Evolutionary conservation across 2,329 filamentous ascomycete genomes (phyloP), one percentile per base, ranked within the genome.

Genomic region (Pleurostoma richardsiae): DNA sequence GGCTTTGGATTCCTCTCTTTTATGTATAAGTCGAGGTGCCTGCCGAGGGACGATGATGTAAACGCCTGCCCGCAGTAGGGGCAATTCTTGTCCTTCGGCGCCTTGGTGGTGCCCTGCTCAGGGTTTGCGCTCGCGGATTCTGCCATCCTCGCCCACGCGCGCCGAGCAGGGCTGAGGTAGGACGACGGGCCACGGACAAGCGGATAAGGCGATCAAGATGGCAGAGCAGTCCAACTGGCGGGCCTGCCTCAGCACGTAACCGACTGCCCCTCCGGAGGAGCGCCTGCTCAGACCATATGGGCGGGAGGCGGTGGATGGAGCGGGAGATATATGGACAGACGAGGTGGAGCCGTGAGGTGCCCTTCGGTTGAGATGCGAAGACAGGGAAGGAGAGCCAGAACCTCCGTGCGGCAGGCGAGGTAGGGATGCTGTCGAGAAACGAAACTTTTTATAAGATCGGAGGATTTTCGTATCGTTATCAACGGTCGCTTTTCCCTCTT

Each of bases 21-120:
- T 59, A 96, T 91, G 66, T 95, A 96, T 38, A 96, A 80, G 64
- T 97, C 92, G 55, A 96, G 83, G 68, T 97, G 92, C 41, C 92
- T 86, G 43, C 92, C 92, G 45, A 97, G 81, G 3, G 90, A 95
- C 11, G 90, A 96, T 2, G 91, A 96, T 11, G 92, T 96, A 63
- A 96, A 97, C 5, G 86, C 77, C 65, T 96, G 90, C 41, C 83
- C 77, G 66, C 92, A 97, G 70, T 89, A 97, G 33, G 85, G 88
- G 64, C 92, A 96, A 53, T 76, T 84, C 62, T 88, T 90, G 71
- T 97, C 91, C 68, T 97, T 97, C 49, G 77, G 67, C 11, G 86
- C 77, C 51, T 70, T 70, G 28, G 68, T 59, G 39, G 70, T 70
- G 49, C 57, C 62, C 30, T 63, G 59, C 43, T 74, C 71, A 51